These are phyloP conservation scores for Coemansia brasiliensis DNA, from an alignment of 192 early-diverging fungal genomes.

Conservation along the genomic window DNA sequence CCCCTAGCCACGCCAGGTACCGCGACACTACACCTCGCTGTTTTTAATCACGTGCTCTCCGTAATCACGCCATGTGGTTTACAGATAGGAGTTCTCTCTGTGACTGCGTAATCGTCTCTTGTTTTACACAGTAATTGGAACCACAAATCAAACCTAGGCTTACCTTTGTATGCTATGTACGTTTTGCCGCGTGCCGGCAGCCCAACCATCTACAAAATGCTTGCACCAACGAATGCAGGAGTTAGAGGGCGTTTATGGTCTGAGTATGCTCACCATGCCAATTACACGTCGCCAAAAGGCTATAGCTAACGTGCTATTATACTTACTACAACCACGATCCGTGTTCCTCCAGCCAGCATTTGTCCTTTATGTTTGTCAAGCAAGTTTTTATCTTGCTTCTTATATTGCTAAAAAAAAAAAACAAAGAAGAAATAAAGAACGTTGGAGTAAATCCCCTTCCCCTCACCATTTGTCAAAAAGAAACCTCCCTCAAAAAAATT, in stretches of 20 bases:
- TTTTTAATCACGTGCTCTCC: too few species aligned
- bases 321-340: constrained; percentile 57
- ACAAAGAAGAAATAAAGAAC: too few species aligned
- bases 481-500: not conserved
- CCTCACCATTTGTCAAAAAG: constrained; percentile 1
- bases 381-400: too few species aligned
- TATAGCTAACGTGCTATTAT: constrained; percentile 4
- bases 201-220: constrained; percentile 75
- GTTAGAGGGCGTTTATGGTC: too few species aligned
- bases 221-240: too few species aligned
- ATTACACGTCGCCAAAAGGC: not conserved
- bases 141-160: not conserved
- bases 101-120: too few species aligned
- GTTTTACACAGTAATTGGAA: too few species aligned
- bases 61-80: too few species aligned
- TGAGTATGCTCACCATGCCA: not conserved
- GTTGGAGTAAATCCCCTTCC: too few species aligned
- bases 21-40: constrained; percentile 65
- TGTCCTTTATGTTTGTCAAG: not conserved
- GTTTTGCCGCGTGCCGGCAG: constrained; percentile 95
- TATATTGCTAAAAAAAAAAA: too few species aligned
- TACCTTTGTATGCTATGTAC: constrained; percentile 90
- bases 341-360: constrained; percentile 54
- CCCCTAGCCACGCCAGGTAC: constrained; percentile 94
- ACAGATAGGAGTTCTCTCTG: too few species aligned